A percentile compares a stretch with the other conserved stretches of the same genome.
Conservation (phyloP, 108 stramenopile genomes). For the Cyclotella atomus region DNA sequence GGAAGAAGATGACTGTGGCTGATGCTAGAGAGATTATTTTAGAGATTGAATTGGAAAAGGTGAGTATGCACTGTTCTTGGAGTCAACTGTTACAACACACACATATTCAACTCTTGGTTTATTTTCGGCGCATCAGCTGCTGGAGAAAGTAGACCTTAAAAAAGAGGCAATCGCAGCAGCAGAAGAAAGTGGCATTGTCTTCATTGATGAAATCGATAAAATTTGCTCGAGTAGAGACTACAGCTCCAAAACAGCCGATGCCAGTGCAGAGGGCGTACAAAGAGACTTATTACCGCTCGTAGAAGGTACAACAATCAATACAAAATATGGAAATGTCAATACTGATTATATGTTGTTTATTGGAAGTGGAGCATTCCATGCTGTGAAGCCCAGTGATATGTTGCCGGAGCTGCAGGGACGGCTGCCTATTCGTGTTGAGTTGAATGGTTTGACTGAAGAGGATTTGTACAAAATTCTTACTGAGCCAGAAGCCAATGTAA, state of each 20-base stretch:
- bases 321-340: constrained; percentile 98
- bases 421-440: constrained; percentile 98
- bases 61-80: too few relatives aligned
- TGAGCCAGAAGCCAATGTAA: constrained; percentile 96
- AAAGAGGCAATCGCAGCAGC: constrained; percentile 95
- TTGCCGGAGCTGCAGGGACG: constrained; percentile 98
- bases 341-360: constrained; percentile 99
- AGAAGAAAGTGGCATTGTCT: constrained; percentile 98
- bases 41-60: constrained; percentile 93
- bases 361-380: constrained; percentile 93
- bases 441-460: constrained; percentile 96
- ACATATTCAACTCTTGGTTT: too few relatives aligned
- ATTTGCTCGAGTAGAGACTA: constrained; percentile 89
- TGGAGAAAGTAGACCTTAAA: constrained; percentile 90
- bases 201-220: constrained; percentile 99
- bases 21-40: constrained; percentile 92
- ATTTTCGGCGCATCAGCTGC: too few relatives aligned
- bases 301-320: constrained; percentile 96
- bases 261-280: constrained; percentile 98
- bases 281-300: constrained; percentile 97
- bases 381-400: constrained; percentile 96
- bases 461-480: constrained; percentile 99
- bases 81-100: too few relatives aligned
- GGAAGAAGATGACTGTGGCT: constrained; percentile 83
- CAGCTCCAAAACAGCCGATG: constrained; percentile 90